These are phyloP conservation scores for Exophiala aquamarina DNA, from an alignment of 2,329 filamentous ascomycete species.

Conservation along the genomic window DNA sequence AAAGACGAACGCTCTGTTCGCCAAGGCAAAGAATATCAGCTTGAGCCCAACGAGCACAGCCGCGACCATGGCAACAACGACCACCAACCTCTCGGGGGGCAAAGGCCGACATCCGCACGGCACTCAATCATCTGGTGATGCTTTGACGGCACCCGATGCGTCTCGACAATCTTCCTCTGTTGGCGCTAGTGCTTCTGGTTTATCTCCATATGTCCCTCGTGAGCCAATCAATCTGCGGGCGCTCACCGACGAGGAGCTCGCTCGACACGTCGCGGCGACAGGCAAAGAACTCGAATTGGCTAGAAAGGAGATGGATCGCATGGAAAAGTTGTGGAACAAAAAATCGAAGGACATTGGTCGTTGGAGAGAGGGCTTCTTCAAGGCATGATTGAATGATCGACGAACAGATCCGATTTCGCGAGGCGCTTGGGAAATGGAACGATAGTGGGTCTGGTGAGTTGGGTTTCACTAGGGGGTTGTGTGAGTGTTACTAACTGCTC, in stretches of 20 bases:
- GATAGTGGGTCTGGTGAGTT: too few relatives aligned
- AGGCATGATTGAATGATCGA: conserved; percentile 6
- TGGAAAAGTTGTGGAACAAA: conserved; percentile 41
- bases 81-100: conserved; percentile 33
- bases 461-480: too few relatives aligned
- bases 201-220: background rate
- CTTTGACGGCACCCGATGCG: too few relatives aligned
- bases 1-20: conserved; percentile 13
- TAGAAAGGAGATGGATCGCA: conserved; percentile 62
- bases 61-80: conserved; percentile 39
- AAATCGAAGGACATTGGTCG: conserved; percentile 25
- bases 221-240: conserved; percentile 33
- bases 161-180: background rate
- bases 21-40: conserved; percentile 12
- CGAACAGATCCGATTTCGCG: too few relatives aligned
- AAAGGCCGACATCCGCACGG: conserved; percentile 37
- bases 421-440: too few relatives aligned
- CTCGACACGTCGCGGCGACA: conserved; percentile 39
- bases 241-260: conserved; percentile 43
- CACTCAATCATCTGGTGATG: background rate
- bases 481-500: too few relatives aligned
- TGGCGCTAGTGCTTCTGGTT: background rate
- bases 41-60: conserved; percentile 22
- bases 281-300: conserved; percentile 70
- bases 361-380: conserved; percentile 25